Conservation (phyloP, 352 stramenopile species). For the Globisporangium megalacanthum region DNA sequence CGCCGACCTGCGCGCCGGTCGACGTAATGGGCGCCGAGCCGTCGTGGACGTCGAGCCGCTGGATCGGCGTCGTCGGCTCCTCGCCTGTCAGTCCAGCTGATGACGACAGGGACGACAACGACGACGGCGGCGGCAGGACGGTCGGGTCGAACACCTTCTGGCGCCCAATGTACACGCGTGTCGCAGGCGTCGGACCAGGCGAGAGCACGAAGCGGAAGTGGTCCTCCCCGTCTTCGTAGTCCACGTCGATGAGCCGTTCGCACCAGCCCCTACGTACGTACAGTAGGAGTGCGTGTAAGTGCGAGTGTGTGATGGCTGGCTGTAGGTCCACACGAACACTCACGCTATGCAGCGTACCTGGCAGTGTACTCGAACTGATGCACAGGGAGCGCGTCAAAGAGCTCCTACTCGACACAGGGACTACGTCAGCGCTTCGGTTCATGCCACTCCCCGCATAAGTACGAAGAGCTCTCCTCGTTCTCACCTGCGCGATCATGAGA, state of each 20-base stretch:
- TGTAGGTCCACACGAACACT: background rate
- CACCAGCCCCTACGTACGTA: constrained; percentile 75
- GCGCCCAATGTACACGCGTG: constrained; percentile 83
- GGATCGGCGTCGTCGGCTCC: constrained; percentile 17
- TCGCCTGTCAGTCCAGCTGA: background rate
- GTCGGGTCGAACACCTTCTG: constrained; percentile 75
- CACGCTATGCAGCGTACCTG: constrained; percentile 23
- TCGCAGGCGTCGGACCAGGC: constrained; percentile 86
- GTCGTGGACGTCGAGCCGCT: constrained; percentile 52
- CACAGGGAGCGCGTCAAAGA: constrained; percentile 93
- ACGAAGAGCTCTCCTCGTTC: background rate
- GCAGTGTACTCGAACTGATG: constrained; percentile 95
- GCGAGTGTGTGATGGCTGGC: background rate
- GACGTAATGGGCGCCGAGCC: constrained; percentile 40
- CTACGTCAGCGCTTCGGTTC: constrained; percentile 2
- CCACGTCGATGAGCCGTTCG: constrained; percentile 92
- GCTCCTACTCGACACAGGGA: constrained; percentile 44
- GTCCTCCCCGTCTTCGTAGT: constrained; percentile 72
- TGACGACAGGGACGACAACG: constrained; percentile 4
- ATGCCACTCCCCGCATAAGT: too few relatives aligned
- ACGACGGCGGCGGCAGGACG: constrained; percentile 15
- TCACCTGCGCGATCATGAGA: constrained; percentile 85
- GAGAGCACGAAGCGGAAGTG: constrained; percentile 94
- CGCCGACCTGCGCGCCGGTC: constrained; percentile 54
- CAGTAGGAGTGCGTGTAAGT: background rate